phyloP scores from a whole-genome alignment of 371 early-diverging fungal species.

The Gilbertella persicaria region DNA sequence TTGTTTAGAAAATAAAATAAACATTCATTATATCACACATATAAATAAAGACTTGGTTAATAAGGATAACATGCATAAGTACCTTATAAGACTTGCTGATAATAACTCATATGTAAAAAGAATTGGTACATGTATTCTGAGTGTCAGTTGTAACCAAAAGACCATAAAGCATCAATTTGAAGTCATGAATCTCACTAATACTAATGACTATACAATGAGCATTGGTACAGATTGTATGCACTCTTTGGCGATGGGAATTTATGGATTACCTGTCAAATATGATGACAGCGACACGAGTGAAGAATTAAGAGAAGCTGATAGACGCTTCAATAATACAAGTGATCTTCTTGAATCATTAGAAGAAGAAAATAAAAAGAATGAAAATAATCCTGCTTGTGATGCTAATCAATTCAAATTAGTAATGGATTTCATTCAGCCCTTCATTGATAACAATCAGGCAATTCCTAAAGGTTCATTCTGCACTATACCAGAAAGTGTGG shows the following conservation, averaged over 20 bases:
- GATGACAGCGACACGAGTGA: neutral
- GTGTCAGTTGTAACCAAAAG: neutral
- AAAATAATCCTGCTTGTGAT: neutral
- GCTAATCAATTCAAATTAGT: neutral
- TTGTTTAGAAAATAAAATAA: no score
- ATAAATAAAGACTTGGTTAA: no score
- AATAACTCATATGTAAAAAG: neutral
- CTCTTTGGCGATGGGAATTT: neutral
- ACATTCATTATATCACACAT: no score
- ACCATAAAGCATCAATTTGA: neutral
- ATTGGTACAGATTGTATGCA: neutral
- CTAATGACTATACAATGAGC: neutral
- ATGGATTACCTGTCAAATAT: conserved; percentile 1
- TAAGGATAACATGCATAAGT: no score
- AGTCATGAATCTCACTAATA: neutral
- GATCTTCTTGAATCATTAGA: conserved; percentile 1
- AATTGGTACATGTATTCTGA: neutral
- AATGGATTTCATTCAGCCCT: conserved; percentile 8
- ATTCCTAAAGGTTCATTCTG: conserved; percentile 12
- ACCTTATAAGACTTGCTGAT: neutral
- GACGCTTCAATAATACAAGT: neutral
- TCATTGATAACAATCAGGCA: neutral
- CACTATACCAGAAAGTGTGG: conserved; percentile 17
- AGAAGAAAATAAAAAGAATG: neutral
- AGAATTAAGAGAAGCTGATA: neutral